A percentile compares a stretch with the other conserved stretches of the same genome.
These are phyloP conservation scores for Bimuria novae-zelandiae DNA, from an alignment of 2,329 filamentous ascomycete genomes.

Conservation along the genomic window DNA sequence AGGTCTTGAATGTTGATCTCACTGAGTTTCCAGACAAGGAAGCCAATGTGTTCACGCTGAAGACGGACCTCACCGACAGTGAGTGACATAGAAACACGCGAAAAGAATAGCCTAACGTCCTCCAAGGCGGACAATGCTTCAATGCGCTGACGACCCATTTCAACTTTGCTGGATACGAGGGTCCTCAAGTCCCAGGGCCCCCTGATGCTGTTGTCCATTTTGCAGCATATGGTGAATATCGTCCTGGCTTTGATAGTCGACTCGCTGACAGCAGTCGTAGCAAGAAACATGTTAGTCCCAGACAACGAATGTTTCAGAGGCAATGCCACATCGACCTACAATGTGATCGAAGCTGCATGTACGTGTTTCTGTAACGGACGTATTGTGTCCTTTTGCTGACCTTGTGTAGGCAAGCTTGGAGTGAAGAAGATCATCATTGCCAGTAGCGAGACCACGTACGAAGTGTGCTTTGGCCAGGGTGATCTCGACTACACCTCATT, in stretches of 20 bases:
- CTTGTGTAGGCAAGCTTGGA: slow-evolving; percentile 54
- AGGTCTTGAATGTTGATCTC: slow-evolving; percentile 62
- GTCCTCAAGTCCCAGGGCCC: slow-evolving; percentile 47
- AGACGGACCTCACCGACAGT: slow-evolving; percentile 59
- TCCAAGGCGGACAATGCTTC: slow-evolving; percentile 37
- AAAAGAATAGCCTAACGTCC: slow-evolving; percentile 35
- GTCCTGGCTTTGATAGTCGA: slow-evolving; percentile 43
- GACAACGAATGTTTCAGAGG: slow-evolving; percentile 63
- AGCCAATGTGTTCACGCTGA: slow-evolving; percentile 57
- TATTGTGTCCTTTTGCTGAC: background rate
- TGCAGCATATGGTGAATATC: slow-evolving; percentile 62
- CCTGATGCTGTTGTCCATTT: slow-evolving; percentile 69
- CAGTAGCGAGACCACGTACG: slow-evolving; percentile 63
- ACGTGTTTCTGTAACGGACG: no score
- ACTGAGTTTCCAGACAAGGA: slow-evolving; percentile 51
- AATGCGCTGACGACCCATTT: slow-evolving; percentile 61
- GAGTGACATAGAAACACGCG: slow-evolving; percentile 51
- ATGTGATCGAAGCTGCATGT: slow-evolving; percentile 66
- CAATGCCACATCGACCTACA: slow-evolving; percentile 63
- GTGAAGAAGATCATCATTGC: slow-evolving; percentile 67
- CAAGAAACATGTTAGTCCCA: slow-evolving; percentile 62
- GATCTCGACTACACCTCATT: slow-evolving; percentile 61
- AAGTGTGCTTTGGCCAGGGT: slow-evolving; percentile 65
- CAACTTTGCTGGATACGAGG: slow-evolving; percentile 55
- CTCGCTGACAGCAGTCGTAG: slow-evolving; percentile 16